Base-by-base conservation (phyloP, 441 rosid species). In the Eutrema salsugineum region DNA sequence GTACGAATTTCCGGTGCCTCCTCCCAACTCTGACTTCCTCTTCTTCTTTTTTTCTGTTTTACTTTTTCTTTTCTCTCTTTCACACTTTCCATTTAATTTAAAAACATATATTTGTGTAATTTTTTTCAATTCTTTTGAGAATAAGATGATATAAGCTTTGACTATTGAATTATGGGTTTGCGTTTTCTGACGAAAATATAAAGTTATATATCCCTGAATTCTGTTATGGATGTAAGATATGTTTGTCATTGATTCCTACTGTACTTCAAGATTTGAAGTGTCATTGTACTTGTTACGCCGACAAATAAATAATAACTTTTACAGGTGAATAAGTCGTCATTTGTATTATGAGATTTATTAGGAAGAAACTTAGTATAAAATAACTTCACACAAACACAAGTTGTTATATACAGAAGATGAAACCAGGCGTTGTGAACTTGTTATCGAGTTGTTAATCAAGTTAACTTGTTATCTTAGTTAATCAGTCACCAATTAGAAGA, bases 1-100 rank as follows among this genome's bases (percentile, higher is more conserved):
- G 47, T 68, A 62, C 16, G 46, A 62, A n/a, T 47, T 61, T 62
- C 27, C 70, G 48, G 65, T 62, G 70, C 57, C 66, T 75, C 64
- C n/a, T n/a, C 75, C 60, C 4, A 47, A 75, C 70, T 62, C 36
- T 68, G 70, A 61, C 71, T 75, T 47, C 43, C 62, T 61, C 48
- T 51, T 3, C 27, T 24, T 24, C n/a, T 24, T 24, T 24, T 24
- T 22, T 2, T 2, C 24, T 43, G n/a, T n/a, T n/a, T n/a, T n/a
- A n/a, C n/a, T n/a, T n/a, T 48, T 60, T 44, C 53, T 43, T 48
- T 67, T 44, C 59, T 60, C 69, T 24, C 53, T 35, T 70, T 69
- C 66, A 40, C 76, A 76, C 61, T 69, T 76, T 57, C 49, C 44
- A 17, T 67, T 28, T 28, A 0, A 33, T 20, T 46, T 39, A 33